Base-by-base conservation (phyloP, 306 rosid genomes). In the Vachellia collinsii region DNA sequence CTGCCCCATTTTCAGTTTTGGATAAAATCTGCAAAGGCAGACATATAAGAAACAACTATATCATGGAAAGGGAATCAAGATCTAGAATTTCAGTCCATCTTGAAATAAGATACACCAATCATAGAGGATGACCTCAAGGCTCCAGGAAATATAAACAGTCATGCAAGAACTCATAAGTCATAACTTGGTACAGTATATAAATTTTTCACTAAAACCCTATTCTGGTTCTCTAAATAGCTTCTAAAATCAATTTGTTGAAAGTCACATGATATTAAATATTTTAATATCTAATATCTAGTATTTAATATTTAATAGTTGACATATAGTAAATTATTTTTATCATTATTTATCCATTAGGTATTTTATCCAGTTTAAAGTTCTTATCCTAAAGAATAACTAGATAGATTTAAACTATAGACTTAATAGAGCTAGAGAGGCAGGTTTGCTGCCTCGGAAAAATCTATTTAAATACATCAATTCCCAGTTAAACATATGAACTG, bases 21-120 rank as follows among this genome's bases (percentile, higher is more conserved):
- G 99, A 85, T 89, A 92, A 86, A 81, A 96, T 85, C 99, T 96
- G 88, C 48, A 71, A 16, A 75, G 39, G 54, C 68, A 78, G 53
- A 42, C 48, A 59, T 25, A 59, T 42, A 66, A 25, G 8, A 80
- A 67, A 70, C 50, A 38, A 74, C 10, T 66, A 56, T 42, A 73
- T 39, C 46, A 83, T 74, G 73, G 56, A 50, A 74, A 58, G 39
- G 62, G 62, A 56, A 41, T 41, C 19, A 36, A 51, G 41, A 75
- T 25, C 38, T 58, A 75, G 39, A 75, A 58, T 7, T 41, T 44
- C 34, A 17, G 10, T 6, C n/a, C 66, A 13, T 51, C 76, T 42
- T 53, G 47, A 79, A 72, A 36, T 51, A 34, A 19, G 19, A 73
- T 37, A 3, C 37, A 25, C 13, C 25, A 13, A 22, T 56, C 69